phyloP scores from a whole-genome alignment of 2,329 filamentous ascomycete genomes.

The Diaporthe batatas region DNA sequence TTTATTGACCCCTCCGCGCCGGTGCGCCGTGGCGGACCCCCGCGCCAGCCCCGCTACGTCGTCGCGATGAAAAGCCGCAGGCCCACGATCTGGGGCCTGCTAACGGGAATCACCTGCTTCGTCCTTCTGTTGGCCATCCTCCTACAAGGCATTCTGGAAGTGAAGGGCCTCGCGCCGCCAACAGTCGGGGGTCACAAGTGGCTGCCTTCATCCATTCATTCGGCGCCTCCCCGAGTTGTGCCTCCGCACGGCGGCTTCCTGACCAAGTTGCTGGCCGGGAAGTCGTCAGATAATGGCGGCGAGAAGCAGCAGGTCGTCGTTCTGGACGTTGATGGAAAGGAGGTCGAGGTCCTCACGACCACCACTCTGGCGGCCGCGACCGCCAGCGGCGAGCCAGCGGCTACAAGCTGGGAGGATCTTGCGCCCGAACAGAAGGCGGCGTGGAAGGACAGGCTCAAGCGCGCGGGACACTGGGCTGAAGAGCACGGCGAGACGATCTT shows the following conservation, averaged over 20 bases:
- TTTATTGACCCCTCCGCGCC: constrained; percentile 53
- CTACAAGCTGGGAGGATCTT: constrained; percentile 76
- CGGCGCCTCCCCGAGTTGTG: constrained; percentile 9
- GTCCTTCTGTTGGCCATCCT: constrained; percentile 72
- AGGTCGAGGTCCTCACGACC: constrained; percentile 48
- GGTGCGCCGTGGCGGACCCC: constrained; percentile 53
- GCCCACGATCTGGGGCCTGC: constrained; percentile 64
- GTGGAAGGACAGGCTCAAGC: constrained; percentile 77
- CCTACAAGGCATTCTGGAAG: constrained; percentile 74
- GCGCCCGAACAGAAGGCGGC: constrained; percentile 69
- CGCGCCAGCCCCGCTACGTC: constrained; percentile 75
- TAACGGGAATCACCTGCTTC: constrained; percentile 68
- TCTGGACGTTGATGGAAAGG: constrained; percentile 44
- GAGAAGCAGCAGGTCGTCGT: constrained; percentile 42
- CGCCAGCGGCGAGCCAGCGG: background rate
- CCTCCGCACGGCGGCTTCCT: constrained; percentile 36
- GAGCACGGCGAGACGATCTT: constrained; percentile 83
- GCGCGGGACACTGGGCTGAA: constrained; percentile 82
- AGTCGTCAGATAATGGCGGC: constrained; percentile 28
- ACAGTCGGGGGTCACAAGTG: constrained; percentile 64
- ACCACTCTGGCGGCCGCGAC: background rate
- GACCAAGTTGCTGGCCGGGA: constrained; percentile 38
- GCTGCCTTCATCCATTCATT: constrained; percentile 63
- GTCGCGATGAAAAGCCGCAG: constrained; percentile 70
- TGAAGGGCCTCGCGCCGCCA: constrained; percentile 69